These are phyloP conservation scores for Noccaea bulbosa DNA, from an alignment of 345 rosid species.

Conservation along the genomic window DNA sequence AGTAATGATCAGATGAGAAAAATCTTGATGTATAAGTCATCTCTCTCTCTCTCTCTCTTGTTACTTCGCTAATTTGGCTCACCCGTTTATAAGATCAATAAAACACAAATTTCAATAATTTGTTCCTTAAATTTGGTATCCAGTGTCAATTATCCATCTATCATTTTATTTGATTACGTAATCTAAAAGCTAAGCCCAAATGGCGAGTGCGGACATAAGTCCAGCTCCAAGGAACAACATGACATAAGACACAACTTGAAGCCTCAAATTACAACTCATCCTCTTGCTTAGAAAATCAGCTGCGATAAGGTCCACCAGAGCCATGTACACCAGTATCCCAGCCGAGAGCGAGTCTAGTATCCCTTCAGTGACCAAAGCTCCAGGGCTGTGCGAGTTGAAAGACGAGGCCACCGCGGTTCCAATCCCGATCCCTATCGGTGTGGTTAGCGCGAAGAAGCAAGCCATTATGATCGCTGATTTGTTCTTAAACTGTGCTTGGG, in stretches of 20 bases:
- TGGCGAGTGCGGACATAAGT: conserved; percentile 81
- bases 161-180: background rate
- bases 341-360: conserved; percentile 82
- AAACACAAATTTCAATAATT: background rate
- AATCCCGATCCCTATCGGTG: conserved; percentile 68
- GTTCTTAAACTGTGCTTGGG: conserved; percentile 79
- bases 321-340: conserved; percentile 91
- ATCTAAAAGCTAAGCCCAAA: conserved; percentile 64
- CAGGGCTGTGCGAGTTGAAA: conserved; percentile 64
- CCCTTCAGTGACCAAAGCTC: conserved; percentile 70
- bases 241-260: conserved; percentile 69
- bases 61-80: conserved; percentile 7
- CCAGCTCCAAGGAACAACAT: conserved; percentile 95
- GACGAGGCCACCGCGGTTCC: conserved; percentile 69
- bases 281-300: conserved; percentile 88
- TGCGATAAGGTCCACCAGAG: conserved; percentile 91
- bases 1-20: background rate
- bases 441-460: conserved; percentile 78
- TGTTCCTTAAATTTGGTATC: no score
- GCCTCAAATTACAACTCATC: conserved; percentile 90
- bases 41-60: background rate
- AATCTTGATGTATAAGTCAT: conserved; percentile 11
- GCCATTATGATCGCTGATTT: conserved; percentile 68
- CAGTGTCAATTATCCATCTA: no score
- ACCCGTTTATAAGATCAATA: background rate